These are phyloP conservation scores for Penicillium capsulatum DNA, from an alignment of 2,329 filamentous ascomycete genomes.

Conservation along the genomic window DNA sequence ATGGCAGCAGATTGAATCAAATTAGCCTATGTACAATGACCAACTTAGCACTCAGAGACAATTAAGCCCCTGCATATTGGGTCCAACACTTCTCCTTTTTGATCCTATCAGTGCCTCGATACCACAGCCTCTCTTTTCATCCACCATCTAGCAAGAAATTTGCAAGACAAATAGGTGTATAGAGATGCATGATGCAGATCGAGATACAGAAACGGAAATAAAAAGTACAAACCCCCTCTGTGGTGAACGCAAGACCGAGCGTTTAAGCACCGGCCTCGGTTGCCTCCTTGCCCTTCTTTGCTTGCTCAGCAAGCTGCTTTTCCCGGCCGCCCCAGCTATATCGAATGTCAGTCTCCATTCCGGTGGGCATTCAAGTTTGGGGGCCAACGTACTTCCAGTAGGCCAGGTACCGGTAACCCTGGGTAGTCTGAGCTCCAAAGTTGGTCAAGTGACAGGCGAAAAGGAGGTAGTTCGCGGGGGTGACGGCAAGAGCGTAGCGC, in stretches of 20 bases:
- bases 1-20: constrained; percentile 12
- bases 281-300: constrained; percentile 28
- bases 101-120: no score
- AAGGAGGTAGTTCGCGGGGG: constrained; percentile 62
- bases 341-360: neutral
- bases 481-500: constrained; percentile 62
- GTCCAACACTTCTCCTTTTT: no score
- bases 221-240: constrained; percentile 7
- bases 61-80: no score
- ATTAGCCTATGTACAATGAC: constrained; percentile 23
- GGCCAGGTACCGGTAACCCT: constrained; percentile 59
- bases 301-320: constrained; percentile 36
- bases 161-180: constrained; percentile 5
- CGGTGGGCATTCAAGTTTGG: neutral
- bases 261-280: constrained; percentile 29
- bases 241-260: neutral
- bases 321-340: constrained; percentile 43
- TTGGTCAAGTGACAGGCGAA: constrained; percentile 65
- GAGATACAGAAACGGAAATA: constrained; percentile 9
- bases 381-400: constrained; percentile 51
- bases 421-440: constrained; percentile 57
- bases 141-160: neutral
- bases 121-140: no score
- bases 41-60: neutral
- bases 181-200: constrained; percentile 13